Base-by-base conservation (phyloP, 1,139 yeast genomes). In the Williopsis jadinii region DNA sequence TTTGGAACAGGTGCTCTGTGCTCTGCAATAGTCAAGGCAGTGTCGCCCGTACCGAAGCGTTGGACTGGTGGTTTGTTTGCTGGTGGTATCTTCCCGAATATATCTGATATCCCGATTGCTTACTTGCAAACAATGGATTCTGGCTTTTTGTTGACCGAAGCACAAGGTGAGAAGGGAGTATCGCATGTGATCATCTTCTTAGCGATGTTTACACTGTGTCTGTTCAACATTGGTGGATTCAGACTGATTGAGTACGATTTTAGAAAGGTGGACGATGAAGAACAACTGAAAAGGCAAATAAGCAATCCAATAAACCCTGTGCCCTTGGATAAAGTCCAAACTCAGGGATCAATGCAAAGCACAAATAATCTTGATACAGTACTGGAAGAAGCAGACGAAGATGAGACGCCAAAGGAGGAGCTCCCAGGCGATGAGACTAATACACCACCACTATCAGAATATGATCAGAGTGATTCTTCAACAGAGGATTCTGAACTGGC, bases 51-150 rank as follows among this genome's bases (percentile, higher is more conserved):
- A 3, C 96, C 96, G 0, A 73, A 72, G 48, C 64, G 75, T 40
- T 88, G 95, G 95, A 64, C 75, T 36, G 95, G 95, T 40, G 95
- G 95, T 0, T 63, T 77, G 30, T 58, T 76, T 35, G 68, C 84
- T 11, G 88, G 86, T n/a, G 92, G 95, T 0, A 67, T 84, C 35
- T 77, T 86, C 51, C 85, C 88, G n/a, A 82, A 82, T 54, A 80
- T 84, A 38, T 78, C 92, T 9, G 96, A 88, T 63, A 68, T 88
- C 46, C 96, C 96, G 1, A 84, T 88, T 53, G 96, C 96, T 0
- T 87, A 87, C 53, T 70, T 88, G 34, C 95, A 86, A 54, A 83
- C 95, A 1, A 66, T 88, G 59, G 80, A 84, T 30, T 68, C 74
- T n/a, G 80, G 88, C 0, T 68, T 77, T 0, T 67, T 74, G 3